phyloP scores from a whole-genome alignment of 441 rosid genomes.

The Metrosideros polymorpha region DNA sequence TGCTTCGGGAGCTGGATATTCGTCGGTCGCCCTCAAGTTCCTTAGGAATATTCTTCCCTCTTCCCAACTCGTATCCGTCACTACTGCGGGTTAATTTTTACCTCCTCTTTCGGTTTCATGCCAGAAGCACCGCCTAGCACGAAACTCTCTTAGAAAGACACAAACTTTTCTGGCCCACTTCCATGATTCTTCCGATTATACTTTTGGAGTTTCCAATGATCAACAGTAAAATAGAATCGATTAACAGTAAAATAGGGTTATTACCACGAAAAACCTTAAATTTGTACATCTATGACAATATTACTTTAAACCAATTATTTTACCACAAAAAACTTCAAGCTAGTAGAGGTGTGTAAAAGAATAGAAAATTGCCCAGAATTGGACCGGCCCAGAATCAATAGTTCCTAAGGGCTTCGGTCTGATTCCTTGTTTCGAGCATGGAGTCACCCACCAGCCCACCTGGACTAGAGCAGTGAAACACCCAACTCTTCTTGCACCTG shows the following conservation, averaged over 20 bases:
- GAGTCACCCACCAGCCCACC: too few relatives aligned
- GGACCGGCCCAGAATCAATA: too few relatives aligned
- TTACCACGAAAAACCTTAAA: too few relatives aligned
- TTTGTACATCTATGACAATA: too few relatives aligned
- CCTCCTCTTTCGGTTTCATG: background rate
- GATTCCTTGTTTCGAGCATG: too few relatives aligned
- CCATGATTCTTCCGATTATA: background rate
- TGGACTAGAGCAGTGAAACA: too few relatives aligned
- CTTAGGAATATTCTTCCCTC: background rate
- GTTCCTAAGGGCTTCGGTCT: too few relatives aligned
- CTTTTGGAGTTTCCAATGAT: background rate
- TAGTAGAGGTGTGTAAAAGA: too few relatives aligned
- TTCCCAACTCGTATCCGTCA: background rate
- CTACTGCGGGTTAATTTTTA: background rate
- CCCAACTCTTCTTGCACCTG: slow-evolving; percentile 8
- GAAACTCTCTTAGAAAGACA: background rate
- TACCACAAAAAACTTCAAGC: too few relatives aligned
- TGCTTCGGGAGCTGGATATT: background rate
- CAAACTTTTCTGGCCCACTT: background rate
- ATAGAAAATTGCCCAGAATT: too few relatives aligned
- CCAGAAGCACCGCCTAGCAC: background rate
- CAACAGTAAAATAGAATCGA: background rate
- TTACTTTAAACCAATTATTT: too few relatives aligned
- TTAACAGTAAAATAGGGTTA: too few relatives aligned
- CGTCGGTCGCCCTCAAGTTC: background rate